A percentile compares a stretch with the other conserved stretches of the same genome.
Conservation (phyloP, 1,284 basidiomycete genomes). For the Cutaneotrichosporon dermatis region DNA sequence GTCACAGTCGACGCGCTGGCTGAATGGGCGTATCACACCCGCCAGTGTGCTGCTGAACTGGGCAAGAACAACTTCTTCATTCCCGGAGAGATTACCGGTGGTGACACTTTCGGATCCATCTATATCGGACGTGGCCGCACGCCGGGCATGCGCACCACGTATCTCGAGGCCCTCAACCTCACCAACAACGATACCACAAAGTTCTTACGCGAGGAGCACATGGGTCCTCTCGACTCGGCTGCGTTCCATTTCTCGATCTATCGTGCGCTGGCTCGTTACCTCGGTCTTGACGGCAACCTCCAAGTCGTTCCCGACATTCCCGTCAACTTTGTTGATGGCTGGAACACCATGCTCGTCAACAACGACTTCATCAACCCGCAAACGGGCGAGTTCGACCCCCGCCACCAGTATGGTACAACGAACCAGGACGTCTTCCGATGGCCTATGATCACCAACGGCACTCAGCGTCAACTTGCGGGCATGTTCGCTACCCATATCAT, state of each 20-base stretch:
- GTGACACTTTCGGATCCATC: constrained; percentile 78
- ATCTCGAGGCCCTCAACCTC: constrained; percentile 57
- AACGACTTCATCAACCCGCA: constrained; percentile 77
- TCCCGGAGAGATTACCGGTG: constrained; percentile 88
- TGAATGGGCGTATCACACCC: constrained; percentile 66
- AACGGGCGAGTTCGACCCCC: constrained; percentile 66
- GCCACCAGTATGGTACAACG: constrained; percentile 80
- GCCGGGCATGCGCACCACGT: constrained; percentile 57
- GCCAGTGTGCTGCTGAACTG: constrained; percentile 64
- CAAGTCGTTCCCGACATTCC: constrained; percentile 77
- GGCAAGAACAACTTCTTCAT: constrained; percentile 85
- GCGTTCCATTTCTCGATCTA: constrained; percentile 92
- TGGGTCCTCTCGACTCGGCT: constrained; percentile 65
- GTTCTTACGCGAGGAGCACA: constrained; percentile 66
- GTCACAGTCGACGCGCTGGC: constrained; percentile 75
- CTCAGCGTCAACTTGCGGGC: constrained; percentile 65
- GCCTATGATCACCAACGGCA: constrained; percentile 79
- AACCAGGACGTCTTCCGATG: constrained; percentile 92
- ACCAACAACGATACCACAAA: constrained; percentile 61
- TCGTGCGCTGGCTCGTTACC: constrained; percentile 71
- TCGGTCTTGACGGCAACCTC: constrained; percentile 89
- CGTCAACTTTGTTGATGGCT: constrained; percentile 73
- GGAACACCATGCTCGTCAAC: constrained; percentile 81
- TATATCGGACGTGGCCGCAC: constrained; percentile 85
- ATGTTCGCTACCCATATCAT: constrained; percentile 72